Evolutionary conservation across 176 grass and related monocot species (phyloP).

Genomic region (Chloris gayana): DNA sequence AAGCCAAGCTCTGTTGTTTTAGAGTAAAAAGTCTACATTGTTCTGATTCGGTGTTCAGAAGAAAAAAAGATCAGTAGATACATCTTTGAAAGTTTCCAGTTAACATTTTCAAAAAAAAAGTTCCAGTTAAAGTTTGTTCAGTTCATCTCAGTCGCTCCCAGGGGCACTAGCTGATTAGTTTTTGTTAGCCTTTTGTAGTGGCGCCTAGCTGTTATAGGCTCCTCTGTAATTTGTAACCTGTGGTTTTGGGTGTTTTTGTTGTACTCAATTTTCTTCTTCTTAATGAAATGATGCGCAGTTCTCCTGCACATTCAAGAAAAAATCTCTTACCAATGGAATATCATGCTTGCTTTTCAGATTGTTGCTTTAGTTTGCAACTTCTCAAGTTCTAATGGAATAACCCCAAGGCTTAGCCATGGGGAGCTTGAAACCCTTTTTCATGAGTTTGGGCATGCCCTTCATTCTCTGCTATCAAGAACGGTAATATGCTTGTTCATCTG

Average conservation of each 20-base stretch:
- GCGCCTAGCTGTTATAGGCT: no score
- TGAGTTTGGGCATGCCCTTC: slow-evolving; percentile 96
- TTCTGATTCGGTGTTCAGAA: neutral
- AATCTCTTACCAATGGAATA: slow-evolving; percentile 34
- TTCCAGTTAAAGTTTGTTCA: neutral
- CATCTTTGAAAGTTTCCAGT: slow-evolving; percentile 34
- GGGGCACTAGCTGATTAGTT: no score
- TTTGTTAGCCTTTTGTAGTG: no score
- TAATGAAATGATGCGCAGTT: no score
- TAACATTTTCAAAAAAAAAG: no score
- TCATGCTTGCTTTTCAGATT: slow-evolving; percentile 59
- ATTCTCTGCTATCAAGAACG: slow-evolving; percentile 98
- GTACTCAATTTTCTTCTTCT: no score
- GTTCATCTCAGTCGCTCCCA: no score
- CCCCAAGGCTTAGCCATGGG: slow-evolving; percentile 75
- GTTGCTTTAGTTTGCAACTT: slow-evolving; percentile 93
- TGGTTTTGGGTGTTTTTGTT: no score
- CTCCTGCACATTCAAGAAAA: no score
- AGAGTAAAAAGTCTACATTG: neutral
- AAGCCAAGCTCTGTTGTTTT: slow-evolving; percentile 18
- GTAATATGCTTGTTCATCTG: slow-evolving; percentile 43
- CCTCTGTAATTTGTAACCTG: no score
- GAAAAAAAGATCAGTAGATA: slow-evolving; percentile 5
- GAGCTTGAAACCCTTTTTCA: slow-evolving; percentile 96
- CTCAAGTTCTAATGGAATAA: slow-evolving; percentile 57